Percentiles rank a stretch among this genome's conserved stretches.
These are phyloP conservation scores for Chloris gayana DNA, from an alignment of 176 grass and related monocot genomes.

Conservation along the genomic window DNA sequence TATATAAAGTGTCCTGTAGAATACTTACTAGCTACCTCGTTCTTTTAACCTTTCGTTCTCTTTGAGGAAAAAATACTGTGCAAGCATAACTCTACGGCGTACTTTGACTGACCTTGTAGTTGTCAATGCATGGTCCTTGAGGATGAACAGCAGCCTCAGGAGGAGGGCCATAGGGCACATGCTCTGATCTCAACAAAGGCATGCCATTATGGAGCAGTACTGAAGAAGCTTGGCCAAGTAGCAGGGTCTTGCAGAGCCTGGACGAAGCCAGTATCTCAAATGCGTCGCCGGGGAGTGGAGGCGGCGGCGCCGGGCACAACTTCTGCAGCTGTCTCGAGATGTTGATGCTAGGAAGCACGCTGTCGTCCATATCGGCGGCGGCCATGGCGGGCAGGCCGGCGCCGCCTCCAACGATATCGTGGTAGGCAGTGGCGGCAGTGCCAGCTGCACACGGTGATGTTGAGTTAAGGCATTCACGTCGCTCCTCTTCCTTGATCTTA, in stretches of 20 bases:
- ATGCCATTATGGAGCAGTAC: slow-evolving; percentile 37
- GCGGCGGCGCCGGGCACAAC: slow-evolving; percentile 19
- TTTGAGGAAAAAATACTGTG: slow-evolving; percentile 24
- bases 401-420: slow-evolving; percentile 26
- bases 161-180: slow-evolving; percentile 55
- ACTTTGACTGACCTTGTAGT: slow-evolving; percentile 45
- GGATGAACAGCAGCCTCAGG: slow-evolving; percentile 33
- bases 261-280: slow-evolving; percentile 61
- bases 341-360: slow-evolving; percentile 51
- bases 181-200: slow-evolving; percentile 54
- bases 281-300: slow-evolving; percentile 33
- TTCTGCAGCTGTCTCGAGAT: slow-evolving; percentile 42
- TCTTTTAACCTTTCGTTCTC: neutral
- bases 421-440: slow-evolving; percentile 35
- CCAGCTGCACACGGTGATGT: slow-evolving; percentile 31
- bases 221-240: slow-evolving; percentile 35
- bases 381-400: slow-evolving; percentile 28
- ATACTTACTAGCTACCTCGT: neutral
- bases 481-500: slow-evolving; percentile 56
- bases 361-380: slow-evolving; percentile 22
- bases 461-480: neutral
- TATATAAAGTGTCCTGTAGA: neutral
- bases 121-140: slow-evolving; percentile 57
- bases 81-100: neutral
- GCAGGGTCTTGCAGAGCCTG: slow-evolving; percentile 52